Base-by-base conservation (phyloP, 768 basidiomycete genomes). In the Amanita exitialis region DNA sequence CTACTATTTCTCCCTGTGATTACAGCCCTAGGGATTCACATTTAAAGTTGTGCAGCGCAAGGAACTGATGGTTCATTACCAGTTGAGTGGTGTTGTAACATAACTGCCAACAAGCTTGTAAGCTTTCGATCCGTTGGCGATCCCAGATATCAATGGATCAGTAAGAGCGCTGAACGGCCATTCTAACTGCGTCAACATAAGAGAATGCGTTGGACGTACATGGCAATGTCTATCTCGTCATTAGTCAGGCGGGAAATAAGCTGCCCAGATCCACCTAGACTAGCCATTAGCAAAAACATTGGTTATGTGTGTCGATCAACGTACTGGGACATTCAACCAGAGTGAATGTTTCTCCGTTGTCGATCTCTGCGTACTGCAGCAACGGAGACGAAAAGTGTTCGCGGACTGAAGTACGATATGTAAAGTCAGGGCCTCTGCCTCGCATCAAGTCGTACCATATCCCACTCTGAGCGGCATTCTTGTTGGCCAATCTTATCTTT, bases 101-200 rank as follows among this genome's bases (percentile, higher is more conserved):
- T 90, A 97, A 61, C 88, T 89, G 6, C 95, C 93, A 3, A 95
- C 82, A 15, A 97, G 82, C 64, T 87, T 92, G 68, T 96, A 99
- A 6, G 85, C 79, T 47, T 77, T 75, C 0, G 86, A 87, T 1
- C 92, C 90, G 51, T 92, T 93, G 6, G 90, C 91, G 49, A 96
- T 89, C 0, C 94, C 94, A 45, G 91, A 87, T 55, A 96, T 90
- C 27, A 97, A 69, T 0, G 89, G 78, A 60, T 95, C 94, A 1
- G 94, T 96, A 44, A 97, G 78, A 0, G 90, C 90, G 61, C 91
- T 58, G 38, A 41, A 44, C 7, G 30, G 20, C 23, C 35, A 47
- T 51, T 45, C 20, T 44, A 47, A 49, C 37, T 49, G 49, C 47
- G 18, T 41, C 51, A 4, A 39, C 54, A 32, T 20, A 12, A 28